These are phyloP conservation scores for Ceratocystis colombiana DNA, from an alignment of 2,329 filamentous ascomycete genomes.

Conservation along the genomic window DNA sequence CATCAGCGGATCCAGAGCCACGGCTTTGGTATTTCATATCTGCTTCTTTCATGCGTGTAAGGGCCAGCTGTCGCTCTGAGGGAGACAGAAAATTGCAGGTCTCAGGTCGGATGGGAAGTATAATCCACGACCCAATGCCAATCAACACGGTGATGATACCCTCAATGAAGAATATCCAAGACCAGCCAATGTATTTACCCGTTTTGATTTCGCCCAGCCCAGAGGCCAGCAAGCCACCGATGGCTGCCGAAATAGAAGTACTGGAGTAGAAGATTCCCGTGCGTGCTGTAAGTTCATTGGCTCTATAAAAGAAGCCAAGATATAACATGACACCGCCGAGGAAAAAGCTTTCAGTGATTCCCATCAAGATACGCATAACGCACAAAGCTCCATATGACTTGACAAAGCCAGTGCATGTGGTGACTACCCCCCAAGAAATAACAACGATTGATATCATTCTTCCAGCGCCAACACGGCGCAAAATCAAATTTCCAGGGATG, in stretches of 20 bases:
- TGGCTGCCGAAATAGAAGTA: slow-evolving; percentile 57
- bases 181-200: slow-evolving; percentile 35
- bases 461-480: slow-evolving; percentile 28
- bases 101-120: slow-evolving; percentile 35
- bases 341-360: slow-evolving; percentile 28
- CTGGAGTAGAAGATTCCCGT: slow-evolving; percentile 40
- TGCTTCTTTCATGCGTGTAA: slow-evolving; percentile 27
- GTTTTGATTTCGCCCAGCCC: slow-evolving; percentile 36
- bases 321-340: slow-evolving; percentile 29
- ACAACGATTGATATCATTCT: slow-evolving; percentile 27
- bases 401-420: slow-evolving; percentile 27
- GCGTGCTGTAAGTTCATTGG: slow-evolving; percentile 28
- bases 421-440: slow-evolving; percentile 28
- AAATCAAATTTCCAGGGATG: slow-evolving; percentile 28
- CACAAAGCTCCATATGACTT: slow-evolving; percentile 27
- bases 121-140: slow-evolving; percentile 32
- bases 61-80: slow-evolving; percentile 36
- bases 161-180: slow-evolving; percentile 41
- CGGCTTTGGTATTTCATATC: slow-evolving; percentile 20
- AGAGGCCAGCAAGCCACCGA: slow-evolving; percentile 42
- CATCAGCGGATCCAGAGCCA: neutral
- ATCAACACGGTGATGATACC: slow-evolving; percentile 33
- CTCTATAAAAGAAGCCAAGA: slow-evolving; percentile 29
- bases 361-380: slow-evolving; percentile 28
- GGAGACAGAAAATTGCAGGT: slow-evolving; percentile 35